phyloP scores from a whole-genome alignment of 495 filamentous ascomycete species.

The Talaromyces nanjingensis region DNA sequence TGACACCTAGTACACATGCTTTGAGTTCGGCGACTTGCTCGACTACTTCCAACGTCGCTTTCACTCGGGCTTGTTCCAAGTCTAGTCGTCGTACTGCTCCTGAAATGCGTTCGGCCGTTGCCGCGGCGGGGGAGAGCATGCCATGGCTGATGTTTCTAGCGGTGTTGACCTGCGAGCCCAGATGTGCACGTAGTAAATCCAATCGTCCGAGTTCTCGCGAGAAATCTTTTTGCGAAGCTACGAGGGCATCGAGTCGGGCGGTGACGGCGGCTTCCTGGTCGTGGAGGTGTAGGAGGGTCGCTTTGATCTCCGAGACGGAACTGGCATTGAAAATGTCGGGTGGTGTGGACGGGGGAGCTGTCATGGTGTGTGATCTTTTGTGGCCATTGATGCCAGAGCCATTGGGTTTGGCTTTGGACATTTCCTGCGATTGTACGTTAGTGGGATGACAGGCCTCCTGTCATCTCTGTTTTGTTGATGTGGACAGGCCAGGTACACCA shows the following conservation, averaged over 20 bases:
- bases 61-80: constrained; percentile 81
- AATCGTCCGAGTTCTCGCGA: constrained; percentile 78
- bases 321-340: constrained; percentile 59
- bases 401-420: constrained; percentile 15
- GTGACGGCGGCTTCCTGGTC: constrained; percentile 70
- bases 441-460: not conserved
- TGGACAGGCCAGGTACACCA: not conserved
- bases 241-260: constrained; percentile 61
- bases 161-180: constrained; percentile 81
- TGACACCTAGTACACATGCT: constrained; percentile 89
- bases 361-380: not conserved
- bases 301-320: constrained; percentile 70
- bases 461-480: constrained; percentile 14
- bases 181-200: constrained; percentile 79
- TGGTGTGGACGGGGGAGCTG: not conserved
- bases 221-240: constrained; percentile 76
- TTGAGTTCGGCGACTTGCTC: constrained; percentile 96
- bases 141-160: constrained; percentile 77
- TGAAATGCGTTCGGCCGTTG: constrained; percentile 82
- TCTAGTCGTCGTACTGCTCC: constrained; percentile 79
- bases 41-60: constrained; percentile 83
- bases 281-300: constrained; percentile 65
- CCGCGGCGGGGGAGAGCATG: constrained; percentile 77
- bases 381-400: constrained; percentile 24
- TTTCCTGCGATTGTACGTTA: not conserved